Evolutionary conservation across 164 flowering plant genomes (phyloP).

Genomic region (Annona squamosa): DNA sequence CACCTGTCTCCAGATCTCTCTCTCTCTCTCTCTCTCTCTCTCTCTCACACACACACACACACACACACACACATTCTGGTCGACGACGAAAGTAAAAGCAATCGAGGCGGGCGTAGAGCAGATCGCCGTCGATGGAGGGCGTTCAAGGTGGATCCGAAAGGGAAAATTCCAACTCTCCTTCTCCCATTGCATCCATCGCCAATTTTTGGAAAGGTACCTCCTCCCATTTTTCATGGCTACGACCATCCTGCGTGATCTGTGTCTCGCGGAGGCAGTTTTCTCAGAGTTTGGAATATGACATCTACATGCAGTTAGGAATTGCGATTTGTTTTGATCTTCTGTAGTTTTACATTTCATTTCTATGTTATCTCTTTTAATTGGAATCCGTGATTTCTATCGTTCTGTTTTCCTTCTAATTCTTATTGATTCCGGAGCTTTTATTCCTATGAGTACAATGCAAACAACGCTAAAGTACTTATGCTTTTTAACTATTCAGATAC

Average conservation of each 20-base stretch:
- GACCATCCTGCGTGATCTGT: too few species aligned
- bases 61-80: background rate
- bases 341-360: too few species aligned
- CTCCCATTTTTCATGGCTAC: background rate
- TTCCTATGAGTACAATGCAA: background rate
- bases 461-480: background rate
- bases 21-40: too few species aligned
- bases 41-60: background rate
- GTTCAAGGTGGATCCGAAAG: conserved; percentile 52
- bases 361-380: background rate
- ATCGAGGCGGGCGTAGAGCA: too few species aligned
- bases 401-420: background rate
- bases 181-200: conserved; percentile 58
- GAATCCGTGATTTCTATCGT: background rate
- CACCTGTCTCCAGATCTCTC: too few species aligned
- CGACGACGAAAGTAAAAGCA: too few species aligned
- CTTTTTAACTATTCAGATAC: background rate
- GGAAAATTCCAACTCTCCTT: conserved; percentile 56
- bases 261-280: too few species aligned
- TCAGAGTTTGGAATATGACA: too few species aligned
- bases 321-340: too few species aligned
- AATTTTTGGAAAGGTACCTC: conserved; percentile 84
- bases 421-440: background rate
- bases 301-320: too few species aligned
- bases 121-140: conserved; percentile 3